Conservation (phyloP, 2,329 filamentous ascomycete species). For the Pseudopyricularia javanii region DNA sequence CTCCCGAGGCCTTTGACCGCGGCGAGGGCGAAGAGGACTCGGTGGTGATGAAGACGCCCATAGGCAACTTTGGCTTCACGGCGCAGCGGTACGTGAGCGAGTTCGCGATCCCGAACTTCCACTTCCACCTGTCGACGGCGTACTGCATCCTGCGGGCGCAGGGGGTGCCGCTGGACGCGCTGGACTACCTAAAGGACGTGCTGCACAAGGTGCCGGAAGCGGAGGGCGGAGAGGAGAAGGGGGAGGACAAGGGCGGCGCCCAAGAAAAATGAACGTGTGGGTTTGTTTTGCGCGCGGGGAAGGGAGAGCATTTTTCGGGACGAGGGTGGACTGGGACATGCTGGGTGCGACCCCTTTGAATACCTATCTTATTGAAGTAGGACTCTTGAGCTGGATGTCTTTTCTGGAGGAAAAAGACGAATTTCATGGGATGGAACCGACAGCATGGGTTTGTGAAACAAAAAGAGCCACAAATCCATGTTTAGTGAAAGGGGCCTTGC, state of each 20-base stretch:
- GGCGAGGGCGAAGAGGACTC: constrained; percentile 9
- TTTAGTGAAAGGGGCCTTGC: too few species aligned
- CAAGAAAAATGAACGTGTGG: background rate
- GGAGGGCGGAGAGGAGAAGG: background rate
- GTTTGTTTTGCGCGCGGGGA: background rate
- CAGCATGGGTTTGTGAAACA: too few species aligned
- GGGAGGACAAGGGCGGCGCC: background rate
- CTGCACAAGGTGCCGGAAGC: background rate
- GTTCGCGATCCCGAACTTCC: constrained; percentile 43
- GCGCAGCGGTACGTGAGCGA: constrained; percentile 25
- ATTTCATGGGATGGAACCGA: too few species aligned
- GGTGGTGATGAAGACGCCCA: constrained; percentile 12
- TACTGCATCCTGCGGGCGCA: constrained; percentile 43
- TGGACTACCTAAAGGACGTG: constrained; percentile 29
- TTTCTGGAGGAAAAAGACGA: too few species aligned
- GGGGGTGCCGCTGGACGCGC: constrained; percentile 46
- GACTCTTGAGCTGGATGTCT: too few species aligned
- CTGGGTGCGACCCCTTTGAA: too few species aligned
- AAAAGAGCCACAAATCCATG: too few species aligned
- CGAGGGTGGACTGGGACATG: too few species aligned
- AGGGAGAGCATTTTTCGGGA: too few species aligned
- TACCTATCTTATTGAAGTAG: too few species aligned
- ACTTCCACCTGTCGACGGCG: constrained; percentile 43
- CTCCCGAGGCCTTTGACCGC: constrained; percentile 12
- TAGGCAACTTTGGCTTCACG: constrained; percentile 6